These are phyloP conservation scores for Suillus decipiens DNA, from an alignment of 768 basidiomycete species.

Conservation along the genomic window DNA sequence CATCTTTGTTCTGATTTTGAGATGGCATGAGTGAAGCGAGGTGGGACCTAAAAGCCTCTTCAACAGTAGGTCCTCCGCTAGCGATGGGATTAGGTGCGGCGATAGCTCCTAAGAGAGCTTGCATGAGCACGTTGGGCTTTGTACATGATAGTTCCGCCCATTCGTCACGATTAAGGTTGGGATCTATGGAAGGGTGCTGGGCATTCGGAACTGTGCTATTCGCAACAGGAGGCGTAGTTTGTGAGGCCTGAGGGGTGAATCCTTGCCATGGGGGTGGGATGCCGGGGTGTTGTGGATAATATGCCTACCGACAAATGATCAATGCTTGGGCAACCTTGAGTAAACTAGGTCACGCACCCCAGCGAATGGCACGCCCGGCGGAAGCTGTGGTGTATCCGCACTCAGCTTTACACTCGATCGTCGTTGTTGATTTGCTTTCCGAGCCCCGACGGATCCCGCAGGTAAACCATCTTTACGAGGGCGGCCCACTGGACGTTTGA, in stretches of 20 bases:
- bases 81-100: slow-evolving; percentile 66
- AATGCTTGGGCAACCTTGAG: slow-evolving; percentile 1
- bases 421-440: slow-evolving; percentile 43
- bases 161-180: slow-evolving; percentile 56
- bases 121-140: slow-evolving; percentile 59
- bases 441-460: slow-evolving; percentile 63
- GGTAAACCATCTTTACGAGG: slow-evolving; percentile 83
- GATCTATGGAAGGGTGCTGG: slow-evolving; percentile 44
- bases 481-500: slow-evolving; percentile 78
- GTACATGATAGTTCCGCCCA: slow-evolving; percentile 63
- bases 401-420: slow-evolving; percentile 37
- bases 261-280: slow-evolving; percentile 32
- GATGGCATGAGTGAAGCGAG: slow-evolving; percentile 62
- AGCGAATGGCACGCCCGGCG: slow-evolving; percentile 33
- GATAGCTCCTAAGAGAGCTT: slow-evolving; percentile 56
- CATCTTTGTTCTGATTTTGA: slow-evolving; percentile 40
- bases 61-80: slow-evolving; percentile 60
- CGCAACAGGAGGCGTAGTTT: slow-evolving; percentile 28
- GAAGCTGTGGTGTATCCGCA: slow-evolving; percentile 22
- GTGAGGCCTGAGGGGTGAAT: slow-evolving; percentile 28
- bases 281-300: slow-evolving; percentile 35
- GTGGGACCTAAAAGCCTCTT: slow-evolving; percentile 80
- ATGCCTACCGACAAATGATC: slow-evolving; percentile 24
- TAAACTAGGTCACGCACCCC: slow-evolving; percentile 22
- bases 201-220: slow-evolving; percentile 18